Evolutionary conservation across 1,284 basidiomycete species (phyloP).

Genomic region (Golubevia sp.): DNA sequence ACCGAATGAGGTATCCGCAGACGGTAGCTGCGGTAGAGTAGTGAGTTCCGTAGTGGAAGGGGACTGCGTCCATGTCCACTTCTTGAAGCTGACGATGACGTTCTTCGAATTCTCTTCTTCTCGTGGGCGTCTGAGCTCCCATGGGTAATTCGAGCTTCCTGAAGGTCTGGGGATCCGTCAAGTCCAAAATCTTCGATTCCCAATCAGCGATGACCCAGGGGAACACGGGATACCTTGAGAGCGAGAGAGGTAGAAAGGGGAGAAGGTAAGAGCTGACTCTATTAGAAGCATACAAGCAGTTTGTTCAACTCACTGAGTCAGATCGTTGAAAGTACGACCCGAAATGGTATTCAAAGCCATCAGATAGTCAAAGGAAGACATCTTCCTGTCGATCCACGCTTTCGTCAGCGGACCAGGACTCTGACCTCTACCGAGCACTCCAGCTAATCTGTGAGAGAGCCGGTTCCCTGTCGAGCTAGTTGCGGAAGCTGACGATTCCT

Average conservation of each 20-base stretch:
- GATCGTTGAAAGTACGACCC: slow-evolving; percentile 66
- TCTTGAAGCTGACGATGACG: slow-evolving; percentile 75
- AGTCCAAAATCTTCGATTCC: slow-evolving; percentile 73
- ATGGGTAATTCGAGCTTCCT: slow-evolving; percentile 84
- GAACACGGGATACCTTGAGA: slow-evolving; percentile 77
- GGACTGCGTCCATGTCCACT: slow-evolving; percentile 71
- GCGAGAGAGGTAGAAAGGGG: not conserved
- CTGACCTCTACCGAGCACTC: slow-evolving; percentile 31
- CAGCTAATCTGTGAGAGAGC: slow-evolving; percentile 28
- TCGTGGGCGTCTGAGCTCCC: slow-evolving; percentile 80
- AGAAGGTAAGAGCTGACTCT: not conserved
- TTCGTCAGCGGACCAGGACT: slow-evolving; percentile 42
- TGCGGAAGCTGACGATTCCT: slow-evolving; percentile 8
- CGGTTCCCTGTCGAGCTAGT: slow-evolving; percentile 6
- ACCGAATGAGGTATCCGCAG: slow-evolving; percentile 88
- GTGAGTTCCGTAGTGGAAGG: slow-evolving; percentile 71
- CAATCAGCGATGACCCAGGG: slow-evolving; percentile 89
- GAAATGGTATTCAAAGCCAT: slow-evolving; percentile 59
- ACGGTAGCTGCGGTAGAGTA: slow-evolving; percentile 97
- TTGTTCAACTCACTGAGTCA: slow-evolving; percentile 70
- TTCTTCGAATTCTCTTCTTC: slow-evolving; percentile 64
- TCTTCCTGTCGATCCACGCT: slow-evolving; percentile 45
- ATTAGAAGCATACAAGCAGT: not conserved
- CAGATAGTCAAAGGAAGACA: slow-evolving; percentile 59
- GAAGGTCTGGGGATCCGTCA: slow-evolving; percentile 72